Base-by-base conservation (phyloP, 495 filamentous ascomycete species). In the Podospora tetraspora region DNA sequence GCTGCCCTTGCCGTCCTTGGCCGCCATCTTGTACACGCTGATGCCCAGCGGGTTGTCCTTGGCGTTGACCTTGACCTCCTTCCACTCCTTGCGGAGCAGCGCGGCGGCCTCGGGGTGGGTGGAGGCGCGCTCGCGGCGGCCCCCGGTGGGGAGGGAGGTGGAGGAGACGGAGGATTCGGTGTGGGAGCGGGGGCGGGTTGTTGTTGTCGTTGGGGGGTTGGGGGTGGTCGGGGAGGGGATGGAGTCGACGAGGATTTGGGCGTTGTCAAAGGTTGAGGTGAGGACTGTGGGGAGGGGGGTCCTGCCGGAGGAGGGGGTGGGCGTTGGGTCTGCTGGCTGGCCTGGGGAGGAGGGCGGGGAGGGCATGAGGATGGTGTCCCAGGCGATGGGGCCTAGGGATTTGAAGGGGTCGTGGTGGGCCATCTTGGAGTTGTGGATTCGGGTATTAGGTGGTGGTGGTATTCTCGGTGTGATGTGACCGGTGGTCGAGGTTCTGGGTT, bases 71-170 rank as follows among this genome's bases (percentile, higher is more conserved):
- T 93, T 96, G 70, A 92, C 78, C 11, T 91, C 90, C 72, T 95
- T 97, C 94, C 94, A 98, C 82, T 91, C 85, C 64, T 91, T 89
- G 62, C 88, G 89, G 10, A 97, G 75, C n/a, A 76, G 66, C 9
- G 60, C 57, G 10, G 74, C 66, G 3, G 59, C 62, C 3, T 77
- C 72, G 22, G 76, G 61, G 22, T 64, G 64, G 30, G 61, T 61
- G 8, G 61, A 22, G 62, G 19, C 22, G n/a, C 56, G 32, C 57
- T 52, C 11, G 64, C 16, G 9, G 64, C 43, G 11, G 64, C n/a
- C n/a, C n/a, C n/a, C n/a, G n/a, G n/a, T n/a, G n/a, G 30, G 22
- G 57, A 25, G 37, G 30, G 69, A 30, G 16, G 63, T 25, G 0
- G 67, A 62, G 30, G 61, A 57, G 24, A 77, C 69, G 68, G 75